phyloP scores from a whole-genome alignment of 768 basidiomycete genomes.

The Megacollybia marginata region DNA sequence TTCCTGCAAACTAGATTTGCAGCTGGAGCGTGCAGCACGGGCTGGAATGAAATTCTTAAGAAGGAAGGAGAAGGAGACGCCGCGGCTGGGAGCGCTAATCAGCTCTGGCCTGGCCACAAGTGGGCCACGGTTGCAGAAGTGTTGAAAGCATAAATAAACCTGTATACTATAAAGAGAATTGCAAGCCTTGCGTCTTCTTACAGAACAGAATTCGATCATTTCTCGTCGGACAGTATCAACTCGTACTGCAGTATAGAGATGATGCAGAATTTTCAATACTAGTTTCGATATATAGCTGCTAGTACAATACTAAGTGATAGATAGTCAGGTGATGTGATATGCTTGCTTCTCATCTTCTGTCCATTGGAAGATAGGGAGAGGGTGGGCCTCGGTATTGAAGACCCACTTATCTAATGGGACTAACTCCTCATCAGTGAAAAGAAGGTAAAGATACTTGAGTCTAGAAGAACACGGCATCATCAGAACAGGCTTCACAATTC shows the following conservation, averaged over 20 bases:
- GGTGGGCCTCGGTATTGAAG: conserved; percentile 68
- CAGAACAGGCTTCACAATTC: not conserved
- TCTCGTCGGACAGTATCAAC: too few relatives aligned
- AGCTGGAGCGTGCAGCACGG: not conserved
- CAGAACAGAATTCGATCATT: too few relatives aligned
- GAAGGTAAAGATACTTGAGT: conserved; percentile 58
- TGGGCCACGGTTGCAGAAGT: not conserved
- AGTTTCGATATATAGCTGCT: too few relatives aligned
- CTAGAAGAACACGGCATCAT: conserved; percentile 2
- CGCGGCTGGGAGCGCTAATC: not conserved
- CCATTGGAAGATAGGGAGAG: conserved; percentile 63
- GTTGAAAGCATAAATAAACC: not conserved
- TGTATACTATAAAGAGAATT: not conserved
- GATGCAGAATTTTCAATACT: too few relatives aligned
- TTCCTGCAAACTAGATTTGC: not conserved
- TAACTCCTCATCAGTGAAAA: conserved; percentile 49
- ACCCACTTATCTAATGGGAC: conserved; percentile 50
- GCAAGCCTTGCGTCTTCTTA: too few relatives aligned
- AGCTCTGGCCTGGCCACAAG: not conserved
- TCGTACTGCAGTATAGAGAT: too few relatives aligned
- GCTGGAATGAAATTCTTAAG: not conserved
- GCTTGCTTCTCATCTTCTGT: conserved; percentile 6
- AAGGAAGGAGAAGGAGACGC: not conserved
- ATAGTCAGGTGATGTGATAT: too few relatives aligned
- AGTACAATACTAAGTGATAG: too few relatives aligned